Percentiles rank a stretch among this genome's conserved stretches.
phyloP scores from a whole-genome alignment of 805 yeast species.

The Metschnikowia reukaufii region DNA sequence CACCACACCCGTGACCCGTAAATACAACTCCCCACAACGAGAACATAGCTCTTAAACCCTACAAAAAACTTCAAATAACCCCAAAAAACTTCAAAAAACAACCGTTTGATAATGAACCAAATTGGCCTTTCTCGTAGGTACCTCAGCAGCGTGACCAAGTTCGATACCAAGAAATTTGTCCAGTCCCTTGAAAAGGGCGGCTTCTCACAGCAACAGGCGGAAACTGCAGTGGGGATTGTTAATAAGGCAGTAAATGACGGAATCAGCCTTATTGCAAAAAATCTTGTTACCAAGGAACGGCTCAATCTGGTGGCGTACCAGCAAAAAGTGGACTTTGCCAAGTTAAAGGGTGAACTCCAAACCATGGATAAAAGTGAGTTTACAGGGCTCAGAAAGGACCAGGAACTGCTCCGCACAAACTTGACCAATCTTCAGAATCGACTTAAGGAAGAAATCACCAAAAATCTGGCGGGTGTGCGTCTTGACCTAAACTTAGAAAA shows the following conservation, averaged over 20 bases:
- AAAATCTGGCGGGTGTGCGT: conserved; percentile 85
- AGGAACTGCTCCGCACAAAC: conserved; percentile 79
- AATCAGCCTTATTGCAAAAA: conserved; percentile 67
- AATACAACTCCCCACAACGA: too few species aligned
- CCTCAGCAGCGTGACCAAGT: conserved; percentile 43
- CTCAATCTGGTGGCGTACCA: conserved; percentile 85
- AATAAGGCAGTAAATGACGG: conserved; percentile 78
- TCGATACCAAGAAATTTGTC: conserved; percentile 77
- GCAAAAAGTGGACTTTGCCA: conserved; percentile 95
- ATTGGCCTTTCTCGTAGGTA: conserved; percentile 9
- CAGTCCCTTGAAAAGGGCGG: conserved; percentile 64
- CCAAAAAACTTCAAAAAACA: too few species aligned
- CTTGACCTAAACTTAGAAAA: conserved; percentile 90
- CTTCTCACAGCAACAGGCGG: conserved; percentile 73
- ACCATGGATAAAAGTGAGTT: conserved; percentile 86
- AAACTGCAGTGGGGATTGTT: conserved; percentile 72
- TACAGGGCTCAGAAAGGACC: conserved; percentile 78
- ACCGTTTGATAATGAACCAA: not conserved
- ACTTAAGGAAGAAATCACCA: conserved; percentile 87
- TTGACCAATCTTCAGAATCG: conserved; percentile 82
- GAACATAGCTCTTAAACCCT: too few species aligned
- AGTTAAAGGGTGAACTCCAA: conserved; percentile 86
- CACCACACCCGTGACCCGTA: too few species aligned
- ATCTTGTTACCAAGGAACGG: conserved; percentile 82
- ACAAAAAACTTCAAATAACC: too few species aligned